These are phyloP conservation scores for Ophiostoma ulmi DNA, from an alignment of 2,329 filamentous ascomycete genomes.

Conservation along the genomic window DNA sequence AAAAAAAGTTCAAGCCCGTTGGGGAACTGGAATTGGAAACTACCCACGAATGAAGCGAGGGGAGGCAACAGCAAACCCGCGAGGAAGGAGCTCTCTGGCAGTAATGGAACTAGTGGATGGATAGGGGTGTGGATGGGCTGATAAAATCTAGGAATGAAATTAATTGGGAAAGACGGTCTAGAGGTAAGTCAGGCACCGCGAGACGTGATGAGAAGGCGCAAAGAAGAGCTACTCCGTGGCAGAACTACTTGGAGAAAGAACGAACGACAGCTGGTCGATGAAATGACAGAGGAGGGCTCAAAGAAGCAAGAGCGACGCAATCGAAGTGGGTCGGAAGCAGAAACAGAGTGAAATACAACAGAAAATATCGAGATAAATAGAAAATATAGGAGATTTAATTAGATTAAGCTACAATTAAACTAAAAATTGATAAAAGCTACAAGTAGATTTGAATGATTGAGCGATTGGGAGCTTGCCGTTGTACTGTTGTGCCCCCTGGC, in stretches of 20 bases:
- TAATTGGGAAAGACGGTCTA: conserved; percentile 1
- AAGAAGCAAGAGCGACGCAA: conserved; percentile 13
- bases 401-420: not conserved
- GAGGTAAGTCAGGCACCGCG: not conserved
- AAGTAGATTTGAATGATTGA: not conserved
- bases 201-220: conserved; percentile 9
- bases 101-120: conserved; percentile 9
- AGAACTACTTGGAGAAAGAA: not conserved
- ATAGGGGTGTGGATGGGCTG: conserved; percentile 3
- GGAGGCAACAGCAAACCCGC: conserved; percentile 9
- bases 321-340: not conserved
- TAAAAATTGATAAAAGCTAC: conserved; percentile 7
- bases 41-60: conserved; percentile 10
- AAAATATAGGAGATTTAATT: not conserved
- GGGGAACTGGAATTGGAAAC: conserved; percentile 14
- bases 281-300: not conserved
- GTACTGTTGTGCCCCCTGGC: conserved; percentile 12
- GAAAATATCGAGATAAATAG: not conserved
- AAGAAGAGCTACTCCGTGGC: conserved; percentile 6
- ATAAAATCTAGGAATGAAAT: conserved; percentile 5
- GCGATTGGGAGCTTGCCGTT: conserved; percentile 16
- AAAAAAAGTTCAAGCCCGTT: conserved; percentile 7
- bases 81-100: conserved; percentile 6
- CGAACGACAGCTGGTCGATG: not conserved
- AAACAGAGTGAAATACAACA: conserved; percentile 9